Percentiles rank a stretch among this genome's conserved stretches.
These are phyloP conservation scores for Botrytis elliptica DNA, from an alignment of 2,329 filamentous ascomycete species.

Conservation along the genomic window DNA sequence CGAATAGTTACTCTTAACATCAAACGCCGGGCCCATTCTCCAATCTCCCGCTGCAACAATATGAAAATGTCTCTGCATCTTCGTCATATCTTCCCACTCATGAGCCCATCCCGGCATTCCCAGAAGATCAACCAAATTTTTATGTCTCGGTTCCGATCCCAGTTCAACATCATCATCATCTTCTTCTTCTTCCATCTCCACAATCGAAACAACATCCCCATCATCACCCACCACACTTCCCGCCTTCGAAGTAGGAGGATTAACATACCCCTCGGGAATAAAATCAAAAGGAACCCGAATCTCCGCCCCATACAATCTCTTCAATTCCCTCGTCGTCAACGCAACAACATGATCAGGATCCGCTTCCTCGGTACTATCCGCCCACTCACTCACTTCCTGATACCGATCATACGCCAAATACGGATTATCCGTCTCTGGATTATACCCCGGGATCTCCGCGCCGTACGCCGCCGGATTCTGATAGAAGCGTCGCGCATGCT, in stretches of 20 bases:
- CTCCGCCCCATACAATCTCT: slow-evolving; percentile 1
- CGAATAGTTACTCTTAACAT: slow-evolving; percentile 15
- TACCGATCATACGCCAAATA: slow-evolving; percentile 10
- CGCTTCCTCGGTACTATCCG: neutral
- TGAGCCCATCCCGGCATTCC: neutral
- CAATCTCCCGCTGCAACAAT: slow-evolving; percentile 17
- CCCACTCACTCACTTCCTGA: slow-evolving; percentile 16
- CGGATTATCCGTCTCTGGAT: slow-evolving; percentile 7
- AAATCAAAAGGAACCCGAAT: slow-evolving; percentile 5
- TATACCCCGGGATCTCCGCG: slow-evolving; percentile 7
- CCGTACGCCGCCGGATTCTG: slow-evolving; percentile 3
- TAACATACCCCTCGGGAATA: slow-evolving; percentile 7
- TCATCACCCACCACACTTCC: slow-evolving; percentile 1
- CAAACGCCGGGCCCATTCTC: slow-evolving; percentile 13
- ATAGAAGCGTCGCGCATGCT: slow-evolving; percentile 14
- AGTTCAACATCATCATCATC: neutral
- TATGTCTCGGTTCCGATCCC: neutral
- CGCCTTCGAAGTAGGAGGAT: neutral
- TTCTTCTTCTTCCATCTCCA: neutral
- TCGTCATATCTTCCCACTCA: slow-evolving; percentile 2
- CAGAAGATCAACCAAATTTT: neutral
- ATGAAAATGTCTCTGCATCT: slow-evolving; percentile 16
- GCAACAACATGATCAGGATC: slow-evolving; percentile 15
- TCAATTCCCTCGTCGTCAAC: slow-evolving; percentile 9
- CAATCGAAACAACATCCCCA: neutral